These are phyloP conservation scores for Pichia sp. DNA, from an alignment of 1,139 yeast genomes.

Conservation along the genomic window DNA sequence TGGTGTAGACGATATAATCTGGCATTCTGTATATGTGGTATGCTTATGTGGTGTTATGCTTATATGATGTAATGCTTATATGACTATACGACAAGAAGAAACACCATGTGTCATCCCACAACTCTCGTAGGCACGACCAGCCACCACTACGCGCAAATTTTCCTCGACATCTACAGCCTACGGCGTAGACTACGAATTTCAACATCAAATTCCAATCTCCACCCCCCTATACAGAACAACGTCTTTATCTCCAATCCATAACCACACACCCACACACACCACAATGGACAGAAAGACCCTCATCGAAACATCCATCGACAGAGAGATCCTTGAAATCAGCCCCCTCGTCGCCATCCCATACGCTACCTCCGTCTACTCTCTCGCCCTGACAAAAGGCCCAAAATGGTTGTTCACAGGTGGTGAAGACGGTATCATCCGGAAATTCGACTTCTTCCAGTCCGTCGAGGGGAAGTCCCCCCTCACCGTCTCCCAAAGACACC, in stretches of 20 bases:
- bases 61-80: too few relatives aligned
- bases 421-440: slow-evolving; percentile 90
- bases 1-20: slow-evolving; percentile 58
- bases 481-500: slow-evolving; percentile 90
- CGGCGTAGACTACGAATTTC: too few relatives aligned
- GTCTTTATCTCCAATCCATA: too few relatives aligned
- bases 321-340: slow-evolving; percentile 9
- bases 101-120: too few relatives aligned
- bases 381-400: slow-evolving; percentile 79
- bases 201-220: too few relatives aligned
- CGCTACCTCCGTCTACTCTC: slow-evolving; percentile 66
- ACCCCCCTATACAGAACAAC: too few relatives aligned
- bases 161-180: too few relatives aligned
- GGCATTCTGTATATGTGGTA: too few relatives aligned
- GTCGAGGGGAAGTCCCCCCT: slow-evolving; percentile 88
- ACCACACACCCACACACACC: too few relatives aligned
- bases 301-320: slow-evolving; percentile 1
- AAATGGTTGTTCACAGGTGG: slow-evolving; percentile 95
- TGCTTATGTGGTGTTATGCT: background rate
- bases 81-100: too few relatives aligned
- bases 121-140: too few relatives aligned
- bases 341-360: slow-evolving; percentile 78
- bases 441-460: slow-evolving; percentile 82
- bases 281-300: slow-evolving; percentile 4
- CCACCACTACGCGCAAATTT: too few relatives aligned